These are phyloP conservation scores for Plasmodium ovale DNA, from an alignment of 169 alveolate genomes.

Conservation along the genomic window DNA sequence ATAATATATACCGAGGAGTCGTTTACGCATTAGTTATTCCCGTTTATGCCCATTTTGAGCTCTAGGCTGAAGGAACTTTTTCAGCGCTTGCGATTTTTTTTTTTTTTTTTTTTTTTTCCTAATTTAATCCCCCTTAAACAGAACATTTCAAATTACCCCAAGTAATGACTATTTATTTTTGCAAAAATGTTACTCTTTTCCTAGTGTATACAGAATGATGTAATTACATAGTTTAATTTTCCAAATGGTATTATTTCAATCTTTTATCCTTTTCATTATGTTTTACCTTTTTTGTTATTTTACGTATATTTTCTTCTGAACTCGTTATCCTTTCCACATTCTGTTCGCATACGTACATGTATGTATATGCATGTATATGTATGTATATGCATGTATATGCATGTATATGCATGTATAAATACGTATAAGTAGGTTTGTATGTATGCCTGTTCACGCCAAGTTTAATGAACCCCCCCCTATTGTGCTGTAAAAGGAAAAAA, in stretches of 20 bases:
- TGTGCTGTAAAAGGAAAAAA: background rate
- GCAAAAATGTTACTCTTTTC: too few species aligned
- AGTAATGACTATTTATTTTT: background rate
- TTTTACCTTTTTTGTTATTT: background rate
- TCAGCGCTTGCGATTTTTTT: background rate
- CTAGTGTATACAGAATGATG: background rate
- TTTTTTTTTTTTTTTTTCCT: background rate
- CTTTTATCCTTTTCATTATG: too few species aligned
- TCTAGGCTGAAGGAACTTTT: background rate
- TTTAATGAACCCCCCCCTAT: background rate
- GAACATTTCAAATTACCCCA: background rate
- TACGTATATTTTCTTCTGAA: background rate
- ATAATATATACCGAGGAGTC: too few species aligned
- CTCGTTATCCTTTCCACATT: background rate
- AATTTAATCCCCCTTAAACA: background rate
- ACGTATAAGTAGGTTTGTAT: background rate
- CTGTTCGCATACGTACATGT: background rate
- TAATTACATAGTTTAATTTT: background rate
- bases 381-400: conserved; percentile 2
- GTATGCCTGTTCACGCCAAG: background rate
- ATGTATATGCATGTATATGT: background rate
- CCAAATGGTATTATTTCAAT: too few species aligned
- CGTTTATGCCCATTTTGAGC: too few species aligned
- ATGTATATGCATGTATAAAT: background rate
- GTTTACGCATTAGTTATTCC: too few species aligned